These are phyloP conservation scores for Pseudogymnoascus sp. DNA, from an alignment of 2,329 filamentous ascomycete species.

Conservation along the genomic window DNA sequence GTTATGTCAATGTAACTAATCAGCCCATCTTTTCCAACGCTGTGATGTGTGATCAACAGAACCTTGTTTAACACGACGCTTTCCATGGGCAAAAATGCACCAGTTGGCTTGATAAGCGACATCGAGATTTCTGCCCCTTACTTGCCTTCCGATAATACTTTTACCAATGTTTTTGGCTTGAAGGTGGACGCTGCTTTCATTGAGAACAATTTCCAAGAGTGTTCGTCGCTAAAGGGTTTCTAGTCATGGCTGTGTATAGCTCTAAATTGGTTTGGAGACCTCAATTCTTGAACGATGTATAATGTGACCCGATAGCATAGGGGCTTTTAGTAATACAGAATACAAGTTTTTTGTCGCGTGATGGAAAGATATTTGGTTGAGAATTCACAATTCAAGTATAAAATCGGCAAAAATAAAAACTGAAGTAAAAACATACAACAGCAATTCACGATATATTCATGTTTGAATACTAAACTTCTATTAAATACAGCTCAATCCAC, in stretches of 20 bases:
- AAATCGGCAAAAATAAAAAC: too few species aligned
- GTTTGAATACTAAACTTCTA: too few species aligned
- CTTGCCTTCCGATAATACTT: conserved; percentile 27
- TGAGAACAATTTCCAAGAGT: conserved; percentile 33
- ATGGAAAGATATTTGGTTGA: too few species aligned
- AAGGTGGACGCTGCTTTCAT: conserved; percentile 34
- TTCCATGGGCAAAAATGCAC: conserved; percentile 27
- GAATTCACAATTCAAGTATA: too few species aligned
- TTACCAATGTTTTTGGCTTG: conserved; percentile 29
- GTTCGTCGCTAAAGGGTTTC: conserved; percentile 20
- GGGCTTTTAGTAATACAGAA: too few species aligned
- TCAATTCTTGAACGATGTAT: too few species aligned
- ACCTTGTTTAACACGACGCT: conserved; percentile 40
- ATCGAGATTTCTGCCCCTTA: conserved; percentile 27
- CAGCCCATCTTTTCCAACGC: conserved; percentile 42
- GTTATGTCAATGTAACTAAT: conserved; percentile 42
- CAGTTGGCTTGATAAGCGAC: conserved; percentile 30
- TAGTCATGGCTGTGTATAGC: not conserved
- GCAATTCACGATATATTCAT: too few species aligned
- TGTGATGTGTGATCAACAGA: conserved; percentile 37
- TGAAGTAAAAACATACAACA: too few species aligned
- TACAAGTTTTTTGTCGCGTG: too few species aligned
- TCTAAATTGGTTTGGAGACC: not conserved
- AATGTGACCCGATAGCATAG: too few species aligned
- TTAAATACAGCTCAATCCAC: too few species aligned